Percentiles rank a stretch among this genome's conserved stretches.
Evolutionary conservation across 2,329 filamentous ascomycete genomes (phyloP).

Genomic region (Epichloe aotearoae): DNA sequence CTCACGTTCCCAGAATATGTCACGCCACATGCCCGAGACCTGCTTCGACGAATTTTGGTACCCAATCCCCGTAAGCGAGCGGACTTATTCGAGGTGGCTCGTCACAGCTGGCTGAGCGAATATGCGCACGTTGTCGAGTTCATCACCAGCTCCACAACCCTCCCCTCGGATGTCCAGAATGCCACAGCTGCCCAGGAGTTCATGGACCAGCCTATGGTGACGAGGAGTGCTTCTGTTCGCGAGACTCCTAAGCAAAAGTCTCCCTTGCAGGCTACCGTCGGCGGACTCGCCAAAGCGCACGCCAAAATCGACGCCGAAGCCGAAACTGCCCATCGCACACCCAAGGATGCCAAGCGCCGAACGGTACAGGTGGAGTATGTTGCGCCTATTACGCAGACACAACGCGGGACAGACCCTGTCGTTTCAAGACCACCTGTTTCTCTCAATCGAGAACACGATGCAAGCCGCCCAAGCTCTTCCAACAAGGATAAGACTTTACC

Average conservation of each 20-base stretch:
- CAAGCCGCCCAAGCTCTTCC: slow-evolving; percentile 18
- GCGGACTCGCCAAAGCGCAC: slow-evolving; percentile 59
- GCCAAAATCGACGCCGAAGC: slow-evolving; percentile 58
- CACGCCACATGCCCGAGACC: slow-evolving; percentile 86
- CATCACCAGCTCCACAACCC: slow-evolving; percentile 91
- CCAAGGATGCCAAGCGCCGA: slow-evolving; percentile 79
- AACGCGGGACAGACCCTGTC: slow-evolving; percentile 41
- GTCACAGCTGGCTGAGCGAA: slow-evolving; percentile 96
- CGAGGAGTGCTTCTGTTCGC: slow-evolving; percentile 84
- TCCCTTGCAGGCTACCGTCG: slow-evolving; percentile 32
- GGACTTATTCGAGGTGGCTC: slow-evolving; percentile 90
- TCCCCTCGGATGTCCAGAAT: slow-evolving; percentile 71
- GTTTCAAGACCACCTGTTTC: slow-evolving; percentile 15
- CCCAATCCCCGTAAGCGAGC: slow-evolving; percentile 90
- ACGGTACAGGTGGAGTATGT: slow-evolving; percentile 98
- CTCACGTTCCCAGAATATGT: slow-evolving; percentile 98
- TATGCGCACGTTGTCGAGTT: slow-evolving; percentile 94
- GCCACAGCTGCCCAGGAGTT: slow-evolving; percentile 52
- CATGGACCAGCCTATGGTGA: slow-evolving; percentile 47
- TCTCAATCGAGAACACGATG: slow-evolving; percentile 29
- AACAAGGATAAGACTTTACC: slow-evolving; percentile 45
- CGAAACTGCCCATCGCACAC: slow-evolving; percentile 43
- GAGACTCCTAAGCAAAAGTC: slow-evolving; percentile 64
- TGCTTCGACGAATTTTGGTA: slow-evolving; percentile 84
- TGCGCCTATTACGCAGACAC: slow-evolving; percentile 74